Evolutionary conservation across 176 grass and related monocot genomes (phyloP).

Genomic region (Pontederia paniculata): DNA sequence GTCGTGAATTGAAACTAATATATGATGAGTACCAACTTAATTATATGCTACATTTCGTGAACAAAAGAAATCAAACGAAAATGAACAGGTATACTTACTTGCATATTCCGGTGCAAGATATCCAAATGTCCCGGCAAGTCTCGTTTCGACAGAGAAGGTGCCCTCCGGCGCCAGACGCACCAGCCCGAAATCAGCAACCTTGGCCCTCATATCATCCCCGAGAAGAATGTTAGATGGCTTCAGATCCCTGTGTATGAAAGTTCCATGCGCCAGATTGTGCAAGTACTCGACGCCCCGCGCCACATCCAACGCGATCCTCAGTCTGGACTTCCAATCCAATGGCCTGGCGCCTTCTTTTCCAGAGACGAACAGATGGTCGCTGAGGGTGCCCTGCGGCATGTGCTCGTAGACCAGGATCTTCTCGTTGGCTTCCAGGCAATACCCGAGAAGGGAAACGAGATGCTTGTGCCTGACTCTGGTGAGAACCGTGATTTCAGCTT

Average conservation of each 20-base stretch:
- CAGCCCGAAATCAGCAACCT: slow-evolving; percentile 28
- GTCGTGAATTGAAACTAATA: too few relatives aligned
- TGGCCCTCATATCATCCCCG: slow-evolving; percentile 25
- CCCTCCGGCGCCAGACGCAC: slow-evolving; percentile 19
- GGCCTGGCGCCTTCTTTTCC: neutral
- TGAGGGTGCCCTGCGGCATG: slow-evolving; percentile 19
- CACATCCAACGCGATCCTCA: slow-evolving; percentile 22
- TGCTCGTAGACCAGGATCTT: slow-evolving; percentile 26
- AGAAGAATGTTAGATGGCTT: slow-evolving; percentile 28
- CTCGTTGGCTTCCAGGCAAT: slow-evolving; percentile 24
- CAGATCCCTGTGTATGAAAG: slow-evolving; percentile 27
- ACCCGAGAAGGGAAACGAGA: slow-evolving; percentile 21
- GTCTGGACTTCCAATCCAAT: slow-evolving; percentile 20
- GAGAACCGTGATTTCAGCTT: slow-evolving; percentile 21
- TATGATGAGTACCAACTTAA: too few relatives aligned
- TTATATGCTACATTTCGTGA: too few relatives aligned
- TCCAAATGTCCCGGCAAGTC: slow-evolving; percentile 23
- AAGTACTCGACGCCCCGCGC: slow-evolving; percentile 22
- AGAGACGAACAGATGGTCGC: slow-evolving; percentile 19
- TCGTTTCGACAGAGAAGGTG: slow-evolving; percentile 16
- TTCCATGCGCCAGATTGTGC: slow-evolving; percentile 19
- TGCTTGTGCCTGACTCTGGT: slow-evolving; percentile 17
- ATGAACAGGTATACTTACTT: neutral
- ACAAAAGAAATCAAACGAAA: too few relatives aligned
- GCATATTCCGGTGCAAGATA: slow-evolving; percentile 28